Conservation (phyloP, 2,329 filamentous ascomycete genomes). For the Fusarium succisae region DNA sequence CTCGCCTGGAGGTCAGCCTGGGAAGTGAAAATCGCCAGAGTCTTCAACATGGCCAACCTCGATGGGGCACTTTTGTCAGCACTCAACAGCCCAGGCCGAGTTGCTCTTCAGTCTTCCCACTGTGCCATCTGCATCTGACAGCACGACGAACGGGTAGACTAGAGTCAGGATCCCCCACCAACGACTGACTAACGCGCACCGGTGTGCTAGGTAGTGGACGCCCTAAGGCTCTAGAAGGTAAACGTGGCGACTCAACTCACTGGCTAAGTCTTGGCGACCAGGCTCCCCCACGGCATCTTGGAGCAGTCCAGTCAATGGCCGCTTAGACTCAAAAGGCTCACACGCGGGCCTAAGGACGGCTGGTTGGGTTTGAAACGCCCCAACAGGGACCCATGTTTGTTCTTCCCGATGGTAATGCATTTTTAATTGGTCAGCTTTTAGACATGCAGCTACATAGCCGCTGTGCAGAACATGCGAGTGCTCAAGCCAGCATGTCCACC, state of each 20-base stretch:
- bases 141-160: constrained; percentile 47
- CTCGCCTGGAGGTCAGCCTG: constrained; percentile 28
- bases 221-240: constrained; percentile 31
- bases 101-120: constrained; percentile 18
- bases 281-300: constrained; percentile 32
- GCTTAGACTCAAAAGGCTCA: constrained; percentile 34
- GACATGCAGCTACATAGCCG: constrained; percentile 52
- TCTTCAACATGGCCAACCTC: background rate
- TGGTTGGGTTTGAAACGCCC: constrained; percentile 45
- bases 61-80: constrained; percentile 36
- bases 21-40: constrained; percentile 23
- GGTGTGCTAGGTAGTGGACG: constrained; percentile 36
- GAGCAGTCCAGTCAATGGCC: constrained; percentile 29
- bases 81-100: constrained; percentile 14
- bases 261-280: constrained; percentile 34
- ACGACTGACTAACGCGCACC: constrained; percentile 38
- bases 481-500: constrained; percentile 47
- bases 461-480: constrained; percentile 55
- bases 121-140: constrained; percentile 44
- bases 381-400: constrained; percentile 41
- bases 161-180: constrained; percentile 45
- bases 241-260: constrained; percentile 40
- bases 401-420: constrained; percentile 37
- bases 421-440: constrained; percentile 48
- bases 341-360: constrained; percentile 27